Evolutionary conservation across 2,329 filamentous ascomycete genomes (phyloP).

Genomic region (Aurifilum marmelostoma): DNA sequence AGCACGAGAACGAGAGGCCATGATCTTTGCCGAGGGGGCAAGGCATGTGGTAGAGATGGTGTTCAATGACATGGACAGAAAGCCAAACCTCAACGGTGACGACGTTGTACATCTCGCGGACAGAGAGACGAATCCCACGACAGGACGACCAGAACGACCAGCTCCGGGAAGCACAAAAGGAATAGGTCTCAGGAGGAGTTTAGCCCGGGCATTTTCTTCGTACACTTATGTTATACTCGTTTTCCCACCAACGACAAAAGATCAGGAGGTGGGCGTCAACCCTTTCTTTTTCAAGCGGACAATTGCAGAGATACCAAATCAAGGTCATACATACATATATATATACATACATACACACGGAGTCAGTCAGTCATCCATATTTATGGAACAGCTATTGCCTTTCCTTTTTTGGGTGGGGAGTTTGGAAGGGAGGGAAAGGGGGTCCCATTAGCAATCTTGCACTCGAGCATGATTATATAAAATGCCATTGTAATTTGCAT

Average conservation of each 20-base stretch:
- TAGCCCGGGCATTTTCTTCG: neutral
- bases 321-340: neutral
- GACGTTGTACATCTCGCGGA: neutral
- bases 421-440: neutral
- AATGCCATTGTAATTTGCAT: neutral
- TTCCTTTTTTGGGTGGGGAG: neutral
- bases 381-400: neutral
- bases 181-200: neutral
- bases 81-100: neutral
- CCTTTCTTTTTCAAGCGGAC: neutral
- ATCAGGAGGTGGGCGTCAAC: neutral
- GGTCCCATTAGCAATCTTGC: neutral
- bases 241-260: neutral
- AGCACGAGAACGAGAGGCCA: conserved; percentile 14
- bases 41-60: neutral
- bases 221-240: too few relatives aligned
- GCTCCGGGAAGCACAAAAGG: neutral
- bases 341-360: neutral
- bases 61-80: neutral
- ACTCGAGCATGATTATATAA: neutral
- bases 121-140: neutral
- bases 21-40: too few relatives aligned
- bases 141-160: neutral
- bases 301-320: conserved; percentile 9
- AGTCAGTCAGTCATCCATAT: neutral